Evolutionary conservation across 495 filamentous ascomycete species (phyloP), one percentile per base, ranked within the genome.

Genomic region (Podospora pseudocomata): DNA sequence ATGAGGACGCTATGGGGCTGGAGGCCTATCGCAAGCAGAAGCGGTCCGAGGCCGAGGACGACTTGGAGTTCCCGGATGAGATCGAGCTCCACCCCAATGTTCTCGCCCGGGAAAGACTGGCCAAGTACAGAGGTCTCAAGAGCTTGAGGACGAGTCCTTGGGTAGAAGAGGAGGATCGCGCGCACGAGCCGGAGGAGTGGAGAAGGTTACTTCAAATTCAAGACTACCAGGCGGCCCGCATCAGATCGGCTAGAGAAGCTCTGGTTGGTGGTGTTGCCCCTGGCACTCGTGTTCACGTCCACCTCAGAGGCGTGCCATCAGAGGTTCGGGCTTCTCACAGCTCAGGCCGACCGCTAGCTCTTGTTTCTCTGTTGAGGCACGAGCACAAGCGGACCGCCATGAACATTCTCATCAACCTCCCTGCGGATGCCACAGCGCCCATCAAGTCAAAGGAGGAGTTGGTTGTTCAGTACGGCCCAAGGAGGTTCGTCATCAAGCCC

Each of bases 11-110:
- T 49, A 83, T 85, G 69, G 84, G 94, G 67, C 81, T 99, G 56
- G 89, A 85, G 28, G 91, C 88, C 30, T 99, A 93, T 78, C 87
- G 95, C 15, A 82, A 85, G 32, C 89, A 86, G 64, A 91, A 93
- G 66, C 84, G 86, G 32, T 87, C 86, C 27, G 93, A 97, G 71
- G 92, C 88, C 23, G 83, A 91, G 64, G 94, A 98, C 26, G 94
- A 99, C 75, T 85, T 90, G 19, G 94, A 97, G 72, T 99, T 98
- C 80, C 95, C 95, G 4, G 95, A 99, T 68, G 95, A 99, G 78
- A 94, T 98, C 72, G 95, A 99, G 77, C 84, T 99, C 56, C 92
- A 90, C 71, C 95, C 96, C 0, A 88, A 94, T 63, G 92, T 94
- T 2, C 83, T 91, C 55, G 95, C 94, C 3, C 82, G 92, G 56